phyloP scores from a whole-genome alignment of 345 rosid species.

The Brassica carinata region DNA sequence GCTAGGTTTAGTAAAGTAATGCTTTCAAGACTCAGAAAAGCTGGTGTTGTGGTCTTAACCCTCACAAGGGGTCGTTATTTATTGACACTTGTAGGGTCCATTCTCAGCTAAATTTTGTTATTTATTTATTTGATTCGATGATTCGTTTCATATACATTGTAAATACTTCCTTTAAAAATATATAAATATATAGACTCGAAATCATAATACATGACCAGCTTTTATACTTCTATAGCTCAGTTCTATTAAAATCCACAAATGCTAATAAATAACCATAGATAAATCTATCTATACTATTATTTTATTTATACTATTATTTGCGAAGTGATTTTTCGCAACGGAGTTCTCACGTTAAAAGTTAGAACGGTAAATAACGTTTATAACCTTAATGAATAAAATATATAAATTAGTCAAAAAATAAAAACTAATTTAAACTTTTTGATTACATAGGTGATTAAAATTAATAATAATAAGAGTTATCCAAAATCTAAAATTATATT shows the following conservation, averaged over 20 bases:
- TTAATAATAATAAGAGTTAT: too few species aligned
- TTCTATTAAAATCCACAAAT: not conserved
- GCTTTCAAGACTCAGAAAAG: conserved; percentile 15
- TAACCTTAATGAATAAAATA: too few species aligned
- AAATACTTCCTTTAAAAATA: not conserved
- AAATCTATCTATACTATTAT: too few species aligned
- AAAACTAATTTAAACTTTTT: too few species aligned
- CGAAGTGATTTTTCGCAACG: too few species aligned
- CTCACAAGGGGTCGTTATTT: conserved; percentile 25
- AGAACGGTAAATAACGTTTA: too few species aligned
- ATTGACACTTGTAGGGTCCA: conserved; percentile 27
- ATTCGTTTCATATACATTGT: conserved; percentile 23
- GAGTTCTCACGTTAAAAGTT: too few species aligned
- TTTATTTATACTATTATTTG: too few species aligned
- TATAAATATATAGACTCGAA: not conserved
- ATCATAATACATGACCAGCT: not conserved
- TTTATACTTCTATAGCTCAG: not conserved
- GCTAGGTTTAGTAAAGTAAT: conserved; percentile 1
- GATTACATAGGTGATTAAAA: too few species aligned
- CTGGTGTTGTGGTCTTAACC: conserved; percentile 25
- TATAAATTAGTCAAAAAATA: too few species aligned
- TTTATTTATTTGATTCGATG: conserved; percentile 15
- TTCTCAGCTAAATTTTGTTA: not conserved
- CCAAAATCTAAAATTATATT: too few species aligned
- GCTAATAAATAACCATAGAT: not conserved